Conservation (phyloP, 495 filamentous ascomycete genomes). For the Trichoderma virens region DNA sequence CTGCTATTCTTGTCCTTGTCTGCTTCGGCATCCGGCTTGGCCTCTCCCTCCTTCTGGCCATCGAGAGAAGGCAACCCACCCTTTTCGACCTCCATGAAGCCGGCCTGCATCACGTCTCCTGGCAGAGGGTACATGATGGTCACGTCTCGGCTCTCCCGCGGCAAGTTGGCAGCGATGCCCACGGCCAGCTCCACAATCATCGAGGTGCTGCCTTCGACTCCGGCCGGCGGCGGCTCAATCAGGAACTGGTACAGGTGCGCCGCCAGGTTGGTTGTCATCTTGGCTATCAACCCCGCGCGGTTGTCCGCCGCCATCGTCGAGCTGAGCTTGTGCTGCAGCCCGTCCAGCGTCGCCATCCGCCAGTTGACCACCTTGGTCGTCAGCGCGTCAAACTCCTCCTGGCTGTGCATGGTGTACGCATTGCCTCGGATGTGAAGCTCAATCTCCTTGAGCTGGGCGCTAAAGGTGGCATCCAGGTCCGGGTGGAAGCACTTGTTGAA, state of each 20-base stretch:
- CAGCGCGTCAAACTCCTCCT: constrained; percentile 85
- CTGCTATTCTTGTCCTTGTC: constrained; percentile 37
- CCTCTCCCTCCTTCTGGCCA: constrained; percentile 20
- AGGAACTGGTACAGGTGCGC: constrained; percentile 62
- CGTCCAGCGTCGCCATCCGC: constrained; percentile 89
- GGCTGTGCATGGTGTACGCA: constrained; percentile 58
- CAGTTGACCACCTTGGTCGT: constrained; percentile 83
- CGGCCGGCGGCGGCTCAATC: constrained; percentile 64
- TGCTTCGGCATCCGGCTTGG: constrained; percentile 41
- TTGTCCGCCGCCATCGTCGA: constrained; percentile 55
- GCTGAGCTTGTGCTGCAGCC: constrained; percentile 65
- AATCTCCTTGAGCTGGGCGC: constrained; percentile 70
- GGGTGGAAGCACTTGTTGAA: constrained; percentile 92
- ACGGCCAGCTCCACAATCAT: constrained; percentile 94
- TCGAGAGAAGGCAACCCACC: constrained; percentile 62
- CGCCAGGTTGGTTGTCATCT: constrained; percentile 62
- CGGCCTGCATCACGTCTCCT: constrained; percentile 53
- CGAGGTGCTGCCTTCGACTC: constrained; percentile 68
- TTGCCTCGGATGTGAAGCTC: constrained; percentile 82
- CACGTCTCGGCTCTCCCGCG: constrained; percentile 86
- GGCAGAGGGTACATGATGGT: constrained; percentile 77
- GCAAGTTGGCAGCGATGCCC: constrained; percentile 76
- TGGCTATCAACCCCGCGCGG: constrained; percentile 56
- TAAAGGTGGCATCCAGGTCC: constrained; percentile 65
- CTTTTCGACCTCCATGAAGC: constrained; percentile 79